Conservation (phyloP, 768 basidiomycete genomes). For the Pholiota microspora region DNA sequence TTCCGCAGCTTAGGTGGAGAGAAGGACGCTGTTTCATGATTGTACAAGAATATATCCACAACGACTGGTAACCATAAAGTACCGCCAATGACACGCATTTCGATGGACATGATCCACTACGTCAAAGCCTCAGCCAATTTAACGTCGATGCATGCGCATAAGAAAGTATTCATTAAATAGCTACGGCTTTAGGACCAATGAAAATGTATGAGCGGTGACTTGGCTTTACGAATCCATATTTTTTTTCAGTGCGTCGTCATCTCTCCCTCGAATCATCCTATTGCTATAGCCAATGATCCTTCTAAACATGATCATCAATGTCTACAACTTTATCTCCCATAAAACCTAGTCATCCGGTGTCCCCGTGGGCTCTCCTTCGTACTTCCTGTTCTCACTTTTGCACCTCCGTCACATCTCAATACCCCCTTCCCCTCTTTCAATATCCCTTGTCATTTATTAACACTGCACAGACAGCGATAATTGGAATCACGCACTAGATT, state of each 20-base stretch:
- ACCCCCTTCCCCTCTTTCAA: too few species aligned
- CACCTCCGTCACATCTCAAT: too few species aligned
- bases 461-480: too few species aligned
- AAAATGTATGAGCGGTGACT: not conserved
- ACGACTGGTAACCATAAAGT: not conserved
- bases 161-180: not conserved
- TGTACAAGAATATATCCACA: not conserved
- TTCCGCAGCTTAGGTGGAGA: slow-evolving; percentile 69
- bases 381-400: too few species aligned
- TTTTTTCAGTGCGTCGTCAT: not conserved
- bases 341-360: not conserved
- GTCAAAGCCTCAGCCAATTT: not conserved
- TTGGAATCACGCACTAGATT: too few species aligned
- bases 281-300: slow-evolving; percentile 6
- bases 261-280: not conserved
- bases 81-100: not conserved
- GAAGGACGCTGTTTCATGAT: slow-evolving; percentile 23
- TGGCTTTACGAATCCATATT: not conserved
- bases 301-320: not conserved
- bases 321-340: not conserved
- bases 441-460: too few species aligned
- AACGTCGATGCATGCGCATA: not conserved
- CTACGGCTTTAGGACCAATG: too few species aligned
- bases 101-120: not conserved
- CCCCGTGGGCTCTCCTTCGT: too few species aligned